These are phyloP conservation scores for Blepharisma japonicum DNA, from an alignment of 73 alveolate genomes.

Conservation along the genomic window DNA sequence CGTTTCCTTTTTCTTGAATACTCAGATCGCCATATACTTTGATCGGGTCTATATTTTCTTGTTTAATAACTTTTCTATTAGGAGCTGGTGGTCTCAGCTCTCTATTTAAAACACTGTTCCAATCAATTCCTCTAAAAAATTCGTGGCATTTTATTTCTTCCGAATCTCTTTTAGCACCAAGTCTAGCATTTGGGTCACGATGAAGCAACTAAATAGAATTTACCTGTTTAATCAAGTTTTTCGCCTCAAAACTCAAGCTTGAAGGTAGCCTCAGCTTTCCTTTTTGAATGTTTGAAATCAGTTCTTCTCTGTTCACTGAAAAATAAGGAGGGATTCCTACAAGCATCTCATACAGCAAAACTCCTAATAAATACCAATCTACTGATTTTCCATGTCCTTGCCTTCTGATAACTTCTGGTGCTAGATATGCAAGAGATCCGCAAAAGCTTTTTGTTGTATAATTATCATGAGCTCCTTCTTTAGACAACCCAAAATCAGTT, in stretches of 20 bases:
- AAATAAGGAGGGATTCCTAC: constrained; percentile 88
- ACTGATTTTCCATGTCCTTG: constrained; percentile 91
- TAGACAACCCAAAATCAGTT: constrained; percentile 93
- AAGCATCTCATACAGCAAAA: constrained; percentile 84
- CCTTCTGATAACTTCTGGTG: constrained; percentile 86
- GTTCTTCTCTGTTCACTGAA: constrained; percentile 77
- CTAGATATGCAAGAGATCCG: constrained; percentile 83
- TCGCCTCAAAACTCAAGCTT: constrained; percentile 69
- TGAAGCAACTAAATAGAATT: constrained; percentile 56
- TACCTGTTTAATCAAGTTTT: constrained; percentile 64
- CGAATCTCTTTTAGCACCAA: constrained; percentile 69
- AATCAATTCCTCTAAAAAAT: constrained; percentile 70
- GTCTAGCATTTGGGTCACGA: constrained; percentile 70
- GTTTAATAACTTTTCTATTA: neutral
- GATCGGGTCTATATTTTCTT: too few species aligned
- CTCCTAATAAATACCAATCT: constrained; percentile 93
- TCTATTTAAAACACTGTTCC: constrained; percentile 59
- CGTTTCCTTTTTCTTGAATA: too few species aligned
- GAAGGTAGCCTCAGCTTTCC: constrained; percentile 84
- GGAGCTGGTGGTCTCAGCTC: constrained; percentile 42
- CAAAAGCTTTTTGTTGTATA: constrained; percentile 47
- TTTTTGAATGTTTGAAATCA: constrained; percentile 82
- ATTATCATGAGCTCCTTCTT: constrained; percentile 83
- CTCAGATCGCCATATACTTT: too few species aligned
- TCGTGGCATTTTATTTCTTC: constrained; percentile 80